Base-by-base conservation (phyloP, 176 grass and related monocot genomes). In the Eleusine indica region DNA sequence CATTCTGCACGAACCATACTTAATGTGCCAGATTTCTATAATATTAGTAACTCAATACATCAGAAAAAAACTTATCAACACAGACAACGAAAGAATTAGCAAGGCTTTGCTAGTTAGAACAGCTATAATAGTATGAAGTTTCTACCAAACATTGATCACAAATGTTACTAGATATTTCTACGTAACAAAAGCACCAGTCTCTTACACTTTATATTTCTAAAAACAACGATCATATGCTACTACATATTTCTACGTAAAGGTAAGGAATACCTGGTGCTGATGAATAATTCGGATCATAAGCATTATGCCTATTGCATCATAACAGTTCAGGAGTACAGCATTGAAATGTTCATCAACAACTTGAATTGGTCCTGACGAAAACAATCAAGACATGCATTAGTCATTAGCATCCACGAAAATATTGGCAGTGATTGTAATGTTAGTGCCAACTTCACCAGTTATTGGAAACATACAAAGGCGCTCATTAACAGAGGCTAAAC, bases 241-340 rank as follows among this genome's bases (percentile, higher is more conserved):
- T 53, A 69, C 15, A 28, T 70, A 40, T 85, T 85, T 64, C 16
- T 63, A 64, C 32, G 71, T 35, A 85, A 66, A 69, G 70, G 73
- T 37, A 65, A 89, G 68, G 30, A 51, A 75, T 83, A 98, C 96
- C 93, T 98, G 96, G 66, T 98, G 96, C 76, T 98, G 96, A 87
- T 95, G 93, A 81, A 98, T 98, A 75, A 98, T 95, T 82, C 91
- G 91, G 83, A 98, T 98, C 93, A 98, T 98, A 82, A 98, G 89
- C 96, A 98, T 98, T 86, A 98, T 93, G 48, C 93, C 96, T 44
- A 98, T 98, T 61, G 93, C 93, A 75, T 98, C 93, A 21, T 94
- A 98, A 74, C 91, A 93, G 83, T 95, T 95, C 86, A 90, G 87
- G 68, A 98, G 91, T 66, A 98, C 74, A 77, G 82, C 85, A 86